Percentiles rank a stretch among this genome's conserved stretches.
Evolutionary conservation across 495 filamentous ascomycete species (phyloP).

Genomic region (Lophiotrema nucula): DNA sequence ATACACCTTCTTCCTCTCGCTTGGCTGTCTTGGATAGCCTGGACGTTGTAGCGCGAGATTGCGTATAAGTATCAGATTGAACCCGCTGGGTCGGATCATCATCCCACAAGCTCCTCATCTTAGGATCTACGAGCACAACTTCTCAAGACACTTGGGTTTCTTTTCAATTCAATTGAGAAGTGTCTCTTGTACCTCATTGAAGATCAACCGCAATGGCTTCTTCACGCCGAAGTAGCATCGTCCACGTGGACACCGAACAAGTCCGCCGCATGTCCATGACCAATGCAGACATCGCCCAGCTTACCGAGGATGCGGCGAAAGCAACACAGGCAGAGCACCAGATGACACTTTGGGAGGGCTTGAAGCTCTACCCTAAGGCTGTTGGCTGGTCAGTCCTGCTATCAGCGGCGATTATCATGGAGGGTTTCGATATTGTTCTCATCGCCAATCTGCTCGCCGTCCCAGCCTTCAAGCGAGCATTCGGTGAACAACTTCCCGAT

Average conservation of each 20-base stretch:
- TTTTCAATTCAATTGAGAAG: no score
- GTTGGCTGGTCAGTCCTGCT: conserved; percentile 61
- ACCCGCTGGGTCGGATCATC: not conserved
- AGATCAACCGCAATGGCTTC: conserved; percentile 9
- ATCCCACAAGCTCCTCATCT: no score
- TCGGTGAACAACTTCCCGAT: conserved; percentile 56
- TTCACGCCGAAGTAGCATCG: conserved; percentile 15
- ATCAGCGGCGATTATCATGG: conserved; percentile 63
- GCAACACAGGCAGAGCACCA: conserved; percentile 21
- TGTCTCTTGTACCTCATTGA: not conserved
- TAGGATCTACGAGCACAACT: no score
- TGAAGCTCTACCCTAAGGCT: conserved; percentile 58
- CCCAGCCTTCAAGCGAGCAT: conserved; percentile 63
- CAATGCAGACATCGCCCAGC: conserved; percentile 7
- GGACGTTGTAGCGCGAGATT: not conserved
- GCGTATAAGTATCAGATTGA: conserved; percentile 3
- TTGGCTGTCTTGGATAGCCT: not conserved
- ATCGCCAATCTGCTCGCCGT: conserved; percentile 49
- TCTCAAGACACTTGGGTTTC: no score
- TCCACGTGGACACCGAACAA: conserved; percentile 16
- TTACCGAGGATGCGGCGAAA: conserved; percentile 22
- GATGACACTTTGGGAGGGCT: conserved; percentile 24
- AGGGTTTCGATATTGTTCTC: conserved; percentile 61
- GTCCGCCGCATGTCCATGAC: conserved; percentile 12
- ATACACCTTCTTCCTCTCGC: not conserved